These are phyloP conservation scores for Neospora caninum DNA, from an alignment of 169 alveolate genomes.

Conservation along the genomic window DNA sequence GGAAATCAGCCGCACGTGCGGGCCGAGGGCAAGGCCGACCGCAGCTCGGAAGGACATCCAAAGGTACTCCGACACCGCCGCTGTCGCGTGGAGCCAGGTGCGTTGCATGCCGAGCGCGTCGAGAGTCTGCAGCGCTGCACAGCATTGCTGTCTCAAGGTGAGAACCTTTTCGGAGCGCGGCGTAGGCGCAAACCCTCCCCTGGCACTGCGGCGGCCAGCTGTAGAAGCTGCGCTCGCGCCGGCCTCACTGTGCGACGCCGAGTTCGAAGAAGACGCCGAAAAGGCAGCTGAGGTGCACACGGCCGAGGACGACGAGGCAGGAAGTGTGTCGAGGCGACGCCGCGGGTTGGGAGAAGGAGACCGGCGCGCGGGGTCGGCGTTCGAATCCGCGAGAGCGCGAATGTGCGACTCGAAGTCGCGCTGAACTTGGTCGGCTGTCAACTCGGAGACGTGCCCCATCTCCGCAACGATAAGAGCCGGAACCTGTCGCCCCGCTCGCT, in stretches of 20 bases:
- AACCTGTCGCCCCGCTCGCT: not conserved
- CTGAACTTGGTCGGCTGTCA: slow-evolving; percentile 20
- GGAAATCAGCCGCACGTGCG: not conserved
- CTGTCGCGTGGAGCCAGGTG: slow-evolving; percentile 5
- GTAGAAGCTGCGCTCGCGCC: no score
- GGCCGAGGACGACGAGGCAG: not conserved
- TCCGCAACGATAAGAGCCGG: not conserved
- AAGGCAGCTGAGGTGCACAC: no score
- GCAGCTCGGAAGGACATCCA: slow-evolving; percentile 27
- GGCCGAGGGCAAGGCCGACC: not conserved
- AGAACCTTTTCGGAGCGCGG: slow-evolving; percentile 2
- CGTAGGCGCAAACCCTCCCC: not conserved
- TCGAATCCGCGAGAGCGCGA: not conserved
- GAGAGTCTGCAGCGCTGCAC: slow-evolving; percentile 4
- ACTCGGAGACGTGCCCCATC: not conserved
- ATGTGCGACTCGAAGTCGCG: slow-evolving; percentile 12
- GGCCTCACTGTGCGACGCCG: no score
- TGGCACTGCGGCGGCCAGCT: no score
- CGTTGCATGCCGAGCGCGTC: slow-evolving; percentile 38
- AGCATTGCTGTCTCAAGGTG: slow-evolving; percentile 2
- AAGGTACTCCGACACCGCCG: not conserved
- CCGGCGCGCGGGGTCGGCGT: not conserved
- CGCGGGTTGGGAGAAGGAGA: no score
- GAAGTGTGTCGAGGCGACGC: not conserved
- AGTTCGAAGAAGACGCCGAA: no score